These are phyloP conservation scores for Dendrobium chrysotoxum DNA, from an alignment of 106 monocot species.

Conservation along the genomic window DNA sequence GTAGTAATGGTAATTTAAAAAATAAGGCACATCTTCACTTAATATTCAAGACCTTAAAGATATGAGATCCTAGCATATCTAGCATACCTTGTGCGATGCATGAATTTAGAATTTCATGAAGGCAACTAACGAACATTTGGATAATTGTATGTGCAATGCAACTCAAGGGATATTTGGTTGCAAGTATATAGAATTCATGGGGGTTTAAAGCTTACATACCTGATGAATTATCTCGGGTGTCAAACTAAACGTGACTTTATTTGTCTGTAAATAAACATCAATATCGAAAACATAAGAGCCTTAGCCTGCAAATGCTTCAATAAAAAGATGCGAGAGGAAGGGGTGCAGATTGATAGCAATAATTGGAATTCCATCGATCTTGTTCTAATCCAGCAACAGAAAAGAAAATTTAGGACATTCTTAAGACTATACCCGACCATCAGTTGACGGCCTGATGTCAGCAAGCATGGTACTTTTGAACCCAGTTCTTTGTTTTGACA, in stretches of 20 bases:
- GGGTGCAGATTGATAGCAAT: neutral
- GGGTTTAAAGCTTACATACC: constrained; percentile 28
- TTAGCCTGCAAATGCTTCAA: neutral
- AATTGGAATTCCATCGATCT: neutral
- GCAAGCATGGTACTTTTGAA: constrained; percentile 98
- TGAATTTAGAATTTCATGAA: neutral
- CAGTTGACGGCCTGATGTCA: constrained; percentile 90
- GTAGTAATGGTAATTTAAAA: neutral
- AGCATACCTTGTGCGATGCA: neutral
- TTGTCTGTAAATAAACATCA: constrained; percentile 61
- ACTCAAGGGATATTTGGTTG: neutral
- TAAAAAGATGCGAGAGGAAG: too few relatives aligned
- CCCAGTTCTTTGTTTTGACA: constrained; percentile 68
- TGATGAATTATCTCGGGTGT: constrained; percentile 97
- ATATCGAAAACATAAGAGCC: constrained; percentile 14
- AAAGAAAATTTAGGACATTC: neutral
- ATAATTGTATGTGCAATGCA: neutral
- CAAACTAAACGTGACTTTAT: constrained; percentile 93
- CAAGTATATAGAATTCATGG: neutral
- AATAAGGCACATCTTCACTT: neutral
- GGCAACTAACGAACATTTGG: neutral
- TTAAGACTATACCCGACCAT: constrained; percentile 76
- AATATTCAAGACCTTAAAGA: neutral
- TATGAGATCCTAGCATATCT: neutral
- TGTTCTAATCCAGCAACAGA: neutral